These are phyloP conservation scores for Picea sitchensis DNA, from an alignment of 75 land plant species.

Conservation along the genomic window DNA sequence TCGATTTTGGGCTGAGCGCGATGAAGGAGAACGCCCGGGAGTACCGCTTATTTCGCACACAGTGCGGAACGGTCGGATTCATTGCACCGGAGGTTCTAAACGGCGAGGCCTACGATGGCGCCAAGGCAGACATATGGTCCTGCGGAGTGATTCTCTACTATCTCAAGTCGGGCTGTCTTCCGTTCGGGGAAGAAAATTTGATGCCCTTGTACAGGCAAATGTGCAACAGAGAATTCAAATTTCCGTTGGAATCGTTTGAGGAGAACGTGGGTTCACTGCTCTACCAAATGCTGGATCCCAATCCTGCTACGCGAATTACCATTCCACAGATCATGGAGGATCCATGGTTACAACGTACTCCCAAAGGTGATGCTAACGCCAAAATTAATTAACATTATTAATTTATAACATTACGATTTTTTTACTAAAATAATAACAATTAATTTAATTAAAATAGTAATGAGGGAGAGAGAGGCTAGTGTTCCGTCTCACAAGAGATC, in stretches of 20 bases:
- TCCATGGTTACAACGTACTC: constrained; percentile 1
- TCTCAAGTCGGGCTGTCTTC: no score
- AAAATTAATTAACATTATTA: no score
- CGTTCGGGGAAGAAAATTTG: no score
- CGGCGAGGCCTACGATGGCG: constrained; percentile 11
- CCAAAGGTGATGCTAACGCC: no score
- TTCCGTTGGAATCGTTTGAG: no score
- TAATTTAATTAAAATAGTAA: no score
- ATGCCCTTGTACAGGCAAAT: no score
- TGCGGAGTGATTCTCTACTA: constrained; percentile 4
- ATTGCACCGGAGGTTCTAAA: constrained; percentile 51
- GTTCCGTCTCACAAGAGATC: no score
- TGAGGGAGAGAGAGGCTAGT: no score
- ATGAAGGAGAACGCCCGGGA: background rate
- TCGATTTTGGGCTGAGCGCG: constrained; percentile 28
- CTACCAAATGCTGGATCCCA: constrained; percentile 22
- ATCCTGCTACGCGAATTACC: constrained; percentile 22
- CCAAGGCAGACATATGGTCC: constrained; percentile 39
- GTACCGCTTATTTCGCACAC: constrained; percentile 22
- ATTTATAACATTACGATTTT: no score
- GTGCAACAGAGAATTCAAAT: no score
- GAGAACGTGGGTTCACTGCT: constrained; percentile 26
- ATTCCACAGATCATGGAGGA: constrained; percentile 13
- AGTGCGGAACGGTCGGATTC: constrained; percentile 43
- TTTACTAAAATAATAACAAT: no score